These are phyloP conservation scores for Naganishia randhawae DNA, from an alignment of 768 basidiomycete species.

Conservation along the genomic window DNA sequence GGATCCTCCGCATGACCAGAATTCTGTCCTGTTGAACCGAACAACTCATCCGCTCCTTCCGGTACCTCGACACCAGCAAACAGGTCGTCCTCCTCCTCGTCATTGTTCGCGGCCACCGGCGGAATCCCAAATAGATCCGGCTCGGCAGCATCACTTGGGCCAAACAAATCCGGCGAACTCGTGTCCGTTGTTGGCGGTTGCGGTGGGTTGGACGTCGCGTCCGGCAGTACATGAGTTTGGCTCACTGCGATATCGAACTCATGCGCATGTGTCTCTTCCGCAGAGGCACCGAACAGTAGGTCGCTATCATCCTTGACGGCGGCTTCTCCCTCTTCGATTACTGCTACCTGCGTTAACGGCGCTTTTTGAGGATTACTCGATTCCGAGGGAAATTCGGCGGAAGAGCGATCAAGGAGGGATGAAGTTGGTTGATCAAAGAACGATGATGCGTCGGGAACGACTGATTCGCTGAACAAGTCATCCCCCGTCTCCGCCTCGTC, in stretches of 20 bases:
- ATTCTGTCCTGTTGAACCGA: not conserved
- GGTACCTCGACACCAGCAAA: not conserved
- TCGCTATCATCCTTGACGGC: not conserved
- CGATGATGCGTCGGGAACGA: not conserved
- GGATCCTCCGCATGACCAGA: slow-evolving; percentile 1
- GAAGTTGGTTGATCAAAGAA: not conserved
- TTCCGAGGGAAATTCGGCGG: not conserved
- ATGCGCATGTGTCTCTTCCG: not conserved
- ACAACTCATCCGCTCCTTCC: slow-evolving; percentile 9
- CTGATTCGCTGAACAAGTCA: slow-evolving; percentile 3
- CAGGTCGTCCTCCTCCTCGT: not conserved
- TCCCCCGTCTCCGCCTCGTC: not conserved
- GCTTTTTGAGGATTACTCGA: not conserved
- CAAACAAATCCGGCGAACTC: not conserved
- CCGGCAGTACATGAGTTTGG: not conserved
- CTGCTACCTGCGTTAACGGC: not conserved
- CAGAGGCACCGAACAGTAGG: not conserved
- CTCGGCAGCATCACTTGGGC: not conserved
- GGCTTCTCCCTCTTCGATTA: not conserved
- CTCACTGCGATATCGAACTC: slow-evolving; percentile 2
- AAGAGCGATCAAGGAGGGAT: not conserved
- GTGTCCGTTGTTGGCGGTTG: not conserved
- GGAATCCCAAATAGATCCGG: not conserved
- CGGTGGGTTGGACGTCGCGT: not conserved
- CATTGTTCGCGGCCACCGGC: too few species aligned